These are phyloP conservation scores for Aspergillus tanneri DNA, from an alignment of 2,329 filamentous ascomycete species.

Conservation along the genomic window DNA sequence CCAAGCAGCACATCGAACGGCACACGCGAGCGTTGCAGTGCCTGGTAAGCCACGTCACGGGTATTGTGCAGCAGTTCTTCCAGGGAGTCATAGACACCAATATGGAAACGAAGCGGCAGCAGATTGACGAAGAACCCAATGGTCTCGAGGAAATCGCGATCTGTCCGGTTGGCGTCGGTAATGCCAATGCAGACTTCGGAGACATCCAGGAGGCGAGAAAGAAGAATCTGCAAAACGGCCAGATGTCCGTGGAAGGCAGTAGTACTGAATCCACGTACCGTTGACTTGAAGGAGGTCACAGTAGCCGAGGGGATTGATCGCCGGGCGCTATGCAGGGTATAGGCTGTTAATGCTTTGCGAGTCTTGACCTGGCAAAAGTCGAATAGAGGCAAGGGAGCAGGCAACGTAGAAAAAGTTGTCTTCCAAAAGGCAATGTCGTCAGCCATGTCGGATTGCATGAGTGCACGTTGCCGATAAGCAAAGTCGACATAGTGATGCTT, in stretches of 20 bases:
- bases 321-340: no score
- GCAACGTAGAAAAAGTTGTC: no score
- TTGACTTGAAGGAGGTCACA: no score
- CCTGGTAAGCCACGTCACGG: slow-evolving; percentile 27
- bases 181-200: slow-evolving; percentile 8
- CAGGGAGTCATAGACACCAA: background rate
- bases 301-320: background rate
- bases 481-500: slow-evolving; percentile 33
- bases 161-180: slow-evolving; percentile 3
- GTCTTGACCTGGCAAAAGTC: background rate
- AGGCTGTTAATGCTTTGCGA: background rate
- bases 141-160: background rate
- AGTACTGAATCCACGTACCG: background rate
- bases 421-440: slow-evolving; percentile 40
- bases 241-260: slow-evolving; percentile 47
- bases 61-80: background rate
- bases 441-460: slow-evolving; percentile 24
- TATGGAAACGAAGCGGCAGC: background rate
- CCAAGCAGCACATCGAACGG: slow-evolving; percentile 51
- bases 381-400: no score
- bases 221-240: background rate
- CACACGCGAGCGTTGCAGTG: slow-evolving; percentile 43
- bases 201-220: background rate
- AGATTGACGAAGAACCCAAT: slow-evolving; percentile 5
- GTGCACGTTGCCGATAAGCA: slow-evolving; percentile 28